Evolutionary conservation across 768 basidiomycete genomes (phyloP), one percentile per base, ranked within the genome.

Genomic region (Calocera viscosa): DNA sequence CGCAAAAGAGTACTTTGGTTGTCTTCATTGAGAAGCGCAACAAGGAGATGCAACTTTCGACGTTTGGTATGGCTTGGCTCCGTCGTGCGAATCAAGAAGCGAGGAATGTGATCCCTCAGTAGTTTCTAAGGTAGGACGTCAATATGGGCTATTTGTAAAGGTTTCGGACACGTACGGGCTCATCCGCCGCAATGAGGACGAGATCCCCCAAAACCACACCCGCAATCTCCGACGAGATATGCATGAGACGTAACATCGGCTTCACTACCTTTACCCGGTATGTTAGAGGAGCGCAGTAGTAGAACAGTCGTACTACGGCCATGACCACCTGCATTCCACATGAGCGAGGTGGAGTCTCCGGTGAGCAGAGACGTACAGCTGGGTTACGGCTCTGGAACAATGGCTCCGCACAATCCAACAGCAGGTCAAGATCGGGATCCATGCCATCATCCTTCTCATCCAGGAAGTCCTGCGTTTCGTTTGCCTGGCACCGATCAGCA

Each of bases 371-470:
- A 1, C 86, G 71, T 70, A 94, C 92, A 2, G 94, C 90, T 16
- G 94, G 86, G 75, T 96, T 97, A 66, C 86, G 81, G 65, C 89
- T 92, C 72, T 89, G 87, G 69, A 95, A 86, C 12, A 96, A 78
- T 8, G 91, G 89, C 69, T 90, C 86, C 0, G 85, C 80, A 32
- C 83, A 86, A 10, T 81, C 80, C 26, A 96, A 75, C 10, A 95
- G 80, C 49, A 97, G 78, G 67, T 86, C 82, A 38, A 94, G 75
- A 74, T 97, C 95, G 39, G 78, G 74, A 73, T 97, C 95, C 14
- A 89, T 73, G 41, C 72, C 72, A 49, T 91, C 87, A 67, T 84
- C 83, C n/a, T 66, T 73, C n/a, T 69, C 75, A n/a, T 70, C 66
- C 10, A 60, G 26, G 26, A 60, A 60, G 30, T 73, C 72, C 34